Evolutionary conservation across 1,284 basidiomycete species (phyloP).

Genomic region (Tremellales sp.): DNA sequence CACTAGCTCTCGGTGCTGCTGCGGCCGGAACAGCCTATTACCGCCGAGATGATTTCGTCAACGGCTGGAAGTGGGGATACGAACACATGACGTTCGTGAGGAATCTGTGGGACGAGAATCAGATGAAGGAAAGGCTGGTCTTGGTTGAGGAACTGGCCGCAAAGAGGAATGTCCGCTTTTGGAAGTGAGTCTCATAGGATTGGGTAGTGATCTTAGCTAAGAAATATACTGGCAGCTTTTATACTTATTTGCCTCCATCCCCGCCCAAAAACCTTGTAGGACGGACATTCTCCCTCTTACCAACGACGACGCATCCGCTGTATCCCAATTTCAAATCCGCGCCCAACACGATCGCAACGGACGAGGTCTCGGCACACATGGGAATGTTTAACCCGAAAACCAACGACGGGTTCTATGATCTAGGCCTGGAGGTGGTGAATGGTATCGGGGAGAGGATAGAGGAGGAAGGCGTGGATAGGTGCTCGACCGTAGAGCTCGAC

Average conservation of each 20-base stretch:
- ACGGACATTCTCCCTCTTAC: slow-evolving; percentile 74
- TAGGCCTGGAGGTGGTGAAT: slow-evolving; percentile 64
- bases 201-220: not conserved
- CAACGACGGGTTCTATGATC: slow-evolving; percentile 86
- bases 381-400: slow-evolving; percentile 78
- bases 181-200: slow-evolving; percentile 60
- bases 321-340: slow-evolving; percentile 60
- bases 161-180: slow-evolving; percentile 57
- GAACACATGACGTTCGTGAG: slow-evolving; percentile 90
- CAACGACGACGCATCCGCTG: slow-evolving; percentile 55
- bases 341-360: slow-evolving; percentile 62
- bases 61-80: slow-evolving; percentile 69
- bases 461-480: slow-evolving; percentile 34
- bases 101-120: slow-evolving; percentile 76
- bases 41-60: slow-evolving; percentile 63
- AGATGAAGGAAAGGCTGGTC: slow-evolving; percentile 61
- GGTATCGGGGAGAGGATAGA: slow-evolving; percentile 40
- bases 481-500: not conserved
- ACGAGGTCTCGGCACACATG: slow-evolving; percentile 83
- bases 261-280: slow-evolving; percentile 55
- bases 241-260: slow-evolving; percentile 65
- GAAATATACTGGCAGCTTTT: slow-evolving; percentile 57
- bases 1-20: slow-evolving; percentile 69
- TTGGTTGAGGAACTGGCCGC: slow-evolving; percentile 59
- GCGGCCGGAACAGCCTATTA: slow-evolving; percentile 81